Percentiles rank a stretch among this genome's conserved stretches.
Conservation (phyloP, 1,284 basidiomycete genomes). For the Leccinum insolens region DNA sequence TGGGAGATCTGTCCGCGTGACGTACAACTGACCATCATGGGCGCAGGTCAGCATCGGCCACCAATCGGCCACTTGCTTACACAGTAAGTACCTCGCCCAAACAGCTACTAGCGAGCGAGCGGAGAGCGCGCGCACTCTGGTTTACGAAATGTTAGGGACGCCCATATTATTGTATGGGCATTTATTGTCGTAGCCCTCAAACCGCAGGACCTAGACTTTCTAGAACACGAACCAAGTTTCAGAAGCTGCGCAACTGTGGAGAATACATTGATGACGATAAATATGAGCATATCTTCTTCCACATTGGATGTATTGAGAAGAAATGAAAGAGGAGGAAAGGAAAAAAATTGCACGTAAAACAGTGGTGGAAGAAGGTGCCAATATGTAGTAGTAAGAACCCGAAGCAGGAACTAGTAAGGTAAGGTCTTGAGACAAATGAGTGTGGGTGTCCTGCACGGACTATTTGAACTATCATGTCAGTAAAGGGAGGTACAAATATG, state of each 20-base stretch:
- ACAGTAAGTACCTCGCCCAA: neutral
- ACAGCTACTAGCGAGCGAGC: neutral
- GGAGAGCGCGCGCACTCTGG: neutral
- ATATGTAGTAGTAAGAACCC: neutral
- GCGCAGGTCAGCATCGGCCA: no score
- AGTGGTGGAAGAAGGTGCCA: neutral
- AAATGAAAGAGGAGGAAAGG: neutral
- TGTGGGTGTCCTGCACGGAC: neutral
- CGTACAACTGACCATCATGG: neutral
- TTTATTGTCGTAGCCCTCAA: neutral
- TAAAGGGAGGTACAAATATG: constrained; percentile 2
- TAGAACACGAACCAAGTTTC: neutral
- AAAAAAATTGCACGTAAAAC: neutral
- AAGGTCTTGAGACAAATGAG: neutral
- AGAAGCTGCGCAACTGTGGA: neutral
- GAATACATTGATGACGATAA: neutral
- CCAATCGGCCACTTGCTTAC: neutral
- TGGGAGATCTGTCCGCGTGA: neutral
- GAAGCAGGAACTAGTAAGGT: neutral
- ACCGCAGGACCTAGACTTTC: neutral
- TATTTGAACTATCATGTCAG: constrained; percentile 11
- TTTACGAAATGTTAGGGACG: neutral
- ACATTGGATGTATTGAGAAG: neutral
- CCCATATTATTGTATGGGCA: neutral
- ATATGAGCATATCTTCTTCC: neutral